Percentiles rank a stretch among this genome's conserved stretches.
Evolutionary conservation across 2,329 filamentous ascomycete genomes (phyloP).

Genomic region (Aspergillus cejpii): DNA sequence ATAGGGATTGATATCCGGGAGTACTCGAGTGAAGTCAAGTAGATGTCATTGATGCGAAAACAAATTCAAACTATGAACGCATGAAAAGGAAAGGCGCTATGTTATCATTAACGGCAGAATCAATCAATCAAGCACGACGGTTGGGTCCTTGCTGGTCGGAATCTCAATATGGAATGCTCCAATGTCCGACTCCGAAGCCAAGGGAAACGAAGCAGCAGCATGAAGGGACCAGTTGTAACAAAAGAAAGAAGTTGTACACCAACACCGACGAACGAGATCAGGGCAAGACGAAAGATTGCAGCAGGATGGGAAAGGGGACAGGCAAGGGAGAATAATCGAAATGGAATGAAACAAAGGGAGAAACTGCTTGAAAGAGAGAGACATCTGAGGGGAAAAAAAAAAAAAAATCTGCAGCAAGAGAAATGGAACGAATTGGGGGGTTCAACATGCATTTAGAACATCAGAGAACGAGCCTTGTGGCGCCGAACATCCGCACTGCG

Average conservation of each 20-base stretch:
- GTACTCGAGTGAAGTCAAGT: too few species aligned
- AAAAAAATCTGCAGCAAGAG: slow-evolving; percentile 7
- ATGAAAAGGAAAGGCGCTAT: slow-evolving; percentile 19
- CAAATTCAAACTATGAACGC: slow-evolving; percentile 14
- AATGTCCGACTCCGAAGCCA: slow-evolving; percentile 2
- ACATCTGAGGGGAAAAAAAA: slow-evolving; percentile 2
- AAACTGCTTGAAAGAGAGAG: not conserved
- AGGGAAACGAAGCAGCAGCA: slow-evolving; percentile 3
- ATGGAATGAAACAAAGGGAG: not conserved
- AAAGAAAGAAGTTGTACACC: slow-evolving; percentile 1
- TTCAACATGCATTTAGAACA: slow-evolving; percentile 32
- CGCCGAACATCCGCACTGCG: slow-evolving; percentile 32
- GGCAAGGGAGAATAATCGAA: not conserved
- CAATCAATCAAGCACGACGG: slow-evolving; percentile 6
- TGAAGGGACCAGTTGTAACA: slow-evolving; percentile 6
- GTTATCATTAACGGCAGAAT: slow-evolving; percentile 19
- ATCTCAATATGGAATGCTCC: slow-evolving; percentile 4
- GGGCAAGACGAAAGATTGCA: not conserved
- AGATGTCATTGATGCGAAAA: not conserved
- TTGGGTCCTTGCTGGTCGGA: not conserved
- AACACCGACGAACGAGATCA: not conserved
- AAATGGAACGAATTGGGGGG: slow-evolving; percentile 21
- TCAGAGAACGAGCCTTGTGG: slow-evolving; percentile 39
- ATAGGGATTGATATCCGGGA: too few species aligned
- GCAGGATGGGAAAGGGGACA: not conserved